Evolutionary conservation across 805 yeast species (phyloP).

Genomic region (Barnettozyma siamensis): DNA sequence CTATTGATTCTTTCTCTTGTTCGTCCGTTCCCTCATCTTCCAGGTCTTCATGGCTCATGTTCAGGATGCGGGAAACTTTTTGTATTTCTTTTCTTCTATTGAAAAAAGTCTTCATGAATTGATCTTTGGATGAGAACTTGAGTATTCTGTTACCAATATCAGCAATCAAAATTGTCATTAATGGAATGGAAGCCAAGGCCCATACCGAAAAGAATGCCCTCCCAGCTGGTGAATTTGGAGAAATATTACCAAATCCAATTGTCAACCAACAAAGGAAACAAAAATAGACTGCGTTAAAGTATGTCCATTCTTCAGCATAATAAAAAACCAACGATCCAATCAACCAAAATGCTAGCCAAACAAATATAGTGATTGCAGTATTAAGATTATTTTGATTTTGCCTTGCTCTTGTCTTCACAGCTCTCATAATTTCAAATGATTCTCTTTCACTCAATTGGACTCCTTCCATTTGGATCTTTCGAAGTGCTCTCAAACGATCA

Average conservation of each 20-base stretch:
- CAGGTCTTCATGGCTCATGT: too few species aligned
- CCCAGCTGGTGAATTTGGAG: conserved; percentile 61
- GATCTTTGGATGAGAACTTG: conserved; percentile 20
- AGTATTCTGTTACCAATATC: conserved; percentile 61
- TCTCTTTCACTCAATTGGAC: conserved; percentile 34
- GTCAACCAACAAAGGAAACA: conserved; percentile 71
- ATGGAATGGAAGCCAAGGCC: conserved; percentile 79
- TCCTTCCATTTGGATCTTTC: conserved; percentile 13
- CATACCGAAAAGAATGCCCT: conserved; percentile 69
- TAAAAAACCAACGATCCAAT: conserved; percentile 65
- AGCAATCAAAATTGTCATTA: conserved; percentile 77
- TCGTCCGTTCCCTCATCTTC: too few species aligned
- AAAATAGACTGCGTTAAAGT: conserved; percentile 68
- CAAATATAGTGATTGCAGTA: conserved; percentile 32
- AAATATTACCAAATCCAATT: conserved; percentile 78
- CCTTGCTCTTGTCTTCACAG: conserved; percentile 39
- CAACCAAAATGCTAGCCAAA: conserved; percentile 59
- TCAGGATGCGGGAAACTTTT: background rate
- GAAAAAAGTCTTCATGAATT: conserved; percentile 10
- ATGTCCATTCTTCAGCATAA: conserved; percentile 63
- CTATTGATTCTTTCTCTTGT: too few species aligned
- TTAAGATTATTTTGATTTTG: conserved; percentile 34
- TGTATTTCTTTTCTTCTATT: background rate
- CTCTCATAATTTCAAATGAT: conserved; percentile 52
- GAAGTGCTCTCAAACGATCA: conserved; percentile 33